A percentile compares a stretch with the other conserved stretches of the same genome.
These are phyloP conservation scores for Epichloe aotearoae DNA, from an alignment of 2,329 filamentous ascomycete species.

Conservation along the genomic window DNA sequence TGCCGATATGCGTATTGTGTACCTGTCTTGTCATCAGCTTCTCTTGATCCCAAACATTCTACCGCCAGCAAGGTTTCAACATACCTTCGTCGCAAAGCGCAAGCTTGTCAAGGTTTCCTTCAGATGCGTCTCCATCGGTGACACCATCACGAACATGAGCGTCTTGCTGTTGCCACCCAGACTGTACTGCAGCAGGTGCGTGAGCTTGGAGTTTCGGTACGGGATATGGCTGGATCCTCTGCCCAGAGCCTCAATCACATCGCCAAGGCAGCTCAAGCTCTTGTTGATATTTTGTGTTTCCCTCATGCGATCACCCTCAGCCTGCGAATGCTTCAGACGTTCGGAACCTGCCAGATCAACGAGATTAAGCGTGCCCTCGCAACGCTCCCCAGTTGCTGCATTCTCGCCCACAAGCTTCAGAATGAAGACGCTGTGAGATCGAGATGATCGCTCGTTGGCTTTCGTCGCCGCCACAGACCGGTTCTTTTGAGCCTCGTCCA, in stretches of 20 bases:
- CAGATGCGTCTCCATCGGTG: slow-evolving; percentile 77
- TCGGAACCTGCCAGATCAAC: slow-evolving; percentile 94
- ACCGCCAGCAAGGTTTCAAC: slow-evolving; percentile 8
- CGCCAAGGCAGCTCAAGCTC: slow-evolving; percentile 78
- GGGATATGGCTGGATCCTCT: slow-evolving; percentile 74
- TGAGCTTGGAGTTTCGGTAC: slow-evolving; percentile 94
- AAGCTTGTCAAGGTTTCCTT: slow-evolving; percentile 89
- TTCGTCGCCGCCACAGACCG: slow-evolving; percentile 93
- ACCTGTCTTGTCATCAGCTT: slow-evolving; percentile 33
- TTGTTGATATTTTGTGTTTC: slow-evolving; percentile 98
- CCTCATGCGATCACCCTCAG: slow-evolving; percentile 73
- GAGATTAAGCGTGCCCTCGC: slow-evolving; percentile 86
- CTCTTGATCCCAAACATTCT: background rate
- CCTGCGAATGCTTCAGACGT: slow-evolving; percentile 73
- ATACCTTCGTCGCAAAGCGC: slow-evolving; percentile 87
- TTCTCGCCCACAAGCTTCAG: slow-evolving; percentile 67
- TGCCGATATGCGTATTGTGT: slow-evolving; percentile 84
- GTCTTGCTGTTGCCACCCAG: slow-evolving; percentile 93
- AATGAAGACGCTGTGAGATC: slow-evolving; percentile 94
- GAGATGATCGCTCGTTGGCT: slow-evolving; percentile 86
- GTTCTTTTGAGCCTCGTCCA: slow-evolving; percentile 71
- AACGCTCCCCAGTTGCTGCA: slow-evolving; percentile 61
- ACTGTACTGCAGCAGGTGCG: slow-evolving; percentile 87
- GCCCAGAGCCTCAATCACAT: slow-evolving; percentile 89
- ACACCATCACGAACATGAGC: slow-evolving; percentile 98